Base-by-base conservation (phyloP, 1,139 yeast genomes). In the Yamadazyma trypodendri region DNA sequence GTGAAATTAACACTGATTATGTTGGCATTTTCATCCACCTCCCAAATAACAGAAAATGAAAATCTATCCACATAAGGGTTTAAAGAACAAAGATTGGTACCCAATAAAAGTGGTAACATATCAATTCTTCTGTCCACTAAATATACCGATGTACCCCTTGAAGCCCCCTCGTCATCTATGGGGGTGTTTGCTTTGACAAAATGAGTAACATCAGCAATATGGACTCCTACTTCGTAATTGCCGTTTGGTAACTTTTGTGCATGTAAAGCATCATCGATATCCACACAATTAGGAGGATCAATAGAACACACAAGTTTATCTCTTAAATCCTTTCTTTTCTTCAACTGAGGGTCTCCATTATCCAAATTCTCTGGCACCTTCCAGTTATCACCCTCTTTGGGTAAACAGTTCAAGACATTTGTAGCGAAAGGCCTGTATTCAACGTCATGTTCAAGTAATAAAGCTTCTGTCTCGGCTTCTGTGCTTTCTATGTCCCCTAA, bases 111-210 rank as follows among this genome's bases (percentile, higher is more conserved):
- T 3, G 99, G 99, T 50, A 94, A 73, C 99, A 94, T 94, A 73
- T 94, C 99, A 51, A 94, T 94, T 74, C 99, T 86, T 62, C 94
- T 92, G 59, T 94, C 98, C n/a, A 94, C 98, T 44, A 94, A 72
- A 61, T 94, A 94, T 3, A 92, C 97, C 4, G 98, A 90, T 0
- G 98, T 94, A 56, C 97, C 97, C 62, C 99, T 79, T 2, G 95
- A 75, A 1, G 97, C 96, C 62, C 97, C 99, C 64, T 94, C 99
- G 35, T 79, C 84, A 59, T 94, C 98, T 43, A 94, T 71, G 0
- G 98, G 82, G 4, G 97, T 89, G 47, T 83, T 85, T 1, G 98
- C 84, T 60, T 89, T 88, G 34, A 94, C 98, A 54, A 94, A 94
- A 62, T 94, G 95, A 1, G 97, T 88, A 16, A 94, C 99, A 66